phyloP scores from a whole-genome alignment of 2,329 filamentous ascomycete species.

The Colletotrichum sp. region DNA sequence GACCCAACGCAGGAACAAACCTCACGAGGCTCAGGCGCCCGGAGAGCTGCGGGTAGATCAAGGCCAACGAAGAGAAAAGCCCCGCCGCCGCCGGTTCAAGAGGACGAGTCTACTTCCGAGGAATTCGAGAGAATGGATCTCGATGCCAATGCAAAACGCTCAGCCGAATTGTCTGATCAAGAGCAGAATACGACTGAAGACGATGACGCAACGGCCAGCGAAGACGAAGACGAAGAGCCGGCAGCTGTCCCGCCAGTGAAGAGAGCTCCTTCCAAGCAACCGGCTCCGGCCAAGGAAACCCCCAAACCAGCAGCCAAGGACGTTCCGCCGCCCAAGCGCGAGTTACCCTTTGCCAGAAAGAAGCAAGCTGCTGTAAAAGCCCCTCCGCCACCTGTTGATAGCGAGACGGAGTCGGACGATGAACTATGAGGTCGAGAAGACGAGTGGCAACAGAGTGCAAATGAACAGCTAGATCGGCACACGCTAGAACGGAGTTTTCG shows the following conservation, averaged over 20 bases:
- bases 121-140: constrained; percentile 58
- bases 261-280: not conserved
- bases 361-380: constrained; percentile 30
- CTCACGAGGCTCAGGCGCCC: constrained; percentile 27
- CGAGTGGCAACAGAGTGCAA: not conserved
- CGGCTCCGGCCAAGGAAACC: not conserved
- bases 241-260: constrained; percentile 29
- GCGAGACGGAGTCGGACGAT: constrained; percentile 62
- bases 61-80: constrained; percentile 56
- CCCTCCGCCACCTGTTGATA: constrained; percentile 35
- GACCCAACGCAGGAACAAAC: constrained; percentile 21
- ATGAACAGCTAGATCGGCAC: not conserved
- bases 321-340: constrained; percentile 41
- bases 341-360: constrained; percentile 49
- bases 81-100: constrained; percentile 37
- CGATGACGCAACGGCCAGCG: constrained; percentile 45
- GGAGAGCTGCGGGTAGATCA: constrained; percentile 38
- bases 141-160: constrained; percentile 34
- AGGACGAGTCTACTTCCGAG: constrained; percentile 46
- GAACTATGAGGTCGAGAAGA: constrained; percentile 46
- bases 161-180: constrained; percentile 36
- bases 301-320: not conserved
- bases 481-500: not conserved
- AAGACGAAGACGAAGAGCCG: constrained; percentile 42
- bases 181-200: constrained; percentile 42